Percentiles rank a stretch among this genome's conserved stretches.
Evolutionary conservation across 2,329 filamentous ascomycete species (phyloP).

Genomic region (Stenocarpella maydis): DNA sequence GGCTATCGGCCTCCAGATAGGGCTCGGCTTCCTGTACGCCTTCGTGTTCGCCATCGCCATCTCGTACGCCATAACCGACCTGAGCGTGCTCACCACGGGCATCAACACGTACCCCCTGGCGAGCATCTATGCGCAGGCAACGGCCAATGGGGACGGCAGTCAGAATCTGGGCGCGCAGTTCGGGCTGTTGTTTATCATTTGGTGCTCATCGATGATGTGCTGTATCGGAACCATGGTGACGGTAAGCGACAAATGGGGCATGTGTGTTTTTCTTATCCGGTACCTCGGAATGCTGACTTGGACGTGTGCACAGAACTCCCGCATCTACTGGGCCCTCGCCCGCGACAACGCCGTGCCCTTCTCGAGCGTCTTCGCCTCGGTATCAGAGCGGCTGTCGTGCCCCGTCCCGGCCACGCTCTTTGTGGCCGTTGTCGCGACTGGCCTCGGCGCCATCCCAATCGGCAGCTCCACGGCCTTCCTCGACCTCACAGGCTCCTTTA

Average conservation of each 20-base stretch:
- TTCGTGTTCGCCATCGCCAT: conserved; percentile 60
- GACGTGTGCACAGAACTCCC: conserved; percentile 36
- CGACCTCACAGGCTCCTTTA: conserved; percentile 65
- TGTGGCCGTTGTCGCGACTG: conserved; percentile 59
- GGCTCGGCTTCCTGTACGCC: conserved; percentile 55
- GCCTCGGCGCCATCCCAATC: conserved; percentile 64
- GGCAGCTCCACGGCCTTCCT: conserved; percentile 63
- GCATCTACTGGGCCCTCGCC: conserved; percentile 61
- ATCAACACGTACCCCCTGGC: conserved; percentile 67
- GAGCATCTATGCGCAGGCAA: conserved; percentile 68
- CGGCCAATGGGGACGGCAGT: conserved; percentile 51
- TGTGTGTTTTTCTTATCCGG: background rate
- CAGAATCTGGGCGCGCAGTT: conserved; percentile 62
- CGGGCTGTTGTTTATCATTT: conserved; percentile 65
- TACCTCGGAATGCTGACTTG: background rate
- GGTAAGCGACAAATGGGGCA: conserved; percentile 36
- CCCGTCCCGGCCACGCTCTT: conserved; percentile 67
- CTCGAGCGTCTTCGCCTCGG: conserved; percentile 57
- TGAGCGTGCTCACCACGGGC: conserved; percentile 58
- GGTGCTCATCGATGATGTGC: conserved; percentile 59
- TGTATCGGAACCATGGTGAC: conserved; percentile 61
- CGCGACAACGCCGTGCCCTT: conserved; percentile 70
- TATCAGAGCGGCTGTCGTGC: conserved; percentile 63
- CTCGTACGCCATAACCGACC: conserved; percentile 64
- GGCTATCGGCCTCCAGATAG: conserved; percentile 58